Conservation (phyloP, 1,284 basidiomycete species). For the Mycosarcoma maydis region DNA sequence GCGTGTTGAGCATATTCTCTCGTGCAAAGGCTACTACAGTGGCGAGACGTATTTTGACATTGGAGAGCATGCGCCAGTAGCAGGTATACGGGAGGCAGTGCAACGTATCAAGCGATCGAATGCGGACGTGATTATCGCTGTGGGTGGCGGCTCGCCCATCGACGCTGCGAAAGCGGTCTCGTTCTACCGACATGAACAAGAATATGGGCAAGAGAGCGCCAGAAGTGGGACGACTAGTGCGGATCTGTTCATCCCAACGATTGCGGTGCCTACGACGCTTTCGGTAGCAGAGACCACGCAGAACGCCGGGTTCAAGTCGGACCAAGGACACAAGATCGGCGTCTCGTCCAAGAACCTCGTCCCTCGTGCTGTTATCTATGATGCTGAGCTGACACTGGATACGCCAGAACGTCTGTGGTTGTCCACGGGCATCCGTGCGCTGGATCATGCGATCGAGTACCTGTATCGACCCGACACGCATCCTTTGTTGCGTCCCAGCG, state of each 20-base stretch:
- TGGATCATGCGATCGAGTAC: constrained; percentile 81
- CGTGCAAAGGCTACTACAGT: constrained; percentile 25
- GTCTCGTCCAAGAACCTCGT: constrained; percentile 69
- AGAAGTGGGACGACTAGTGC: constrained; percentile 13
- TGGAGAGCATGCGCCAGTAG: constrained; percentile 79
- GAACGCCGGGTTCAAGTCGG: constrained; percentile 79
- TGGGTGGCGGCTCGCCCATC: constrained; percentile 82
- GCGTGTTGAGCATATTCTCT: constrained; percentile 27
- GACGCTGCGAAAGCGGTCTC: constrained; percentile 72
- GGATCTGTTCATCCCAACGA: constrained; percentile 66
- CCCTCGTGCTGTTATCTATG: constrained; percentile 74
- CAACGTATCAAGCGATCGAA: constrained; percentile 72
- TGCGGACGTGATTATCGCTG: constrained; percentile 73
- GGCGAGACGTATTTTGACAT: constrained; percentile 76
- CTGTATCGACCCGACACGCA: constrained; percentile 75
- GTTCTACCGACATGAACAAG: constrained; percentile 37
- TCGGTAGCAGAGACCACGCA: constrained; percentile 77
- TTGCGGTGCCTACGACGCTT: constrained; percentile 82
- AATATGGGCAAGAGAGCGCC: constrained; percentile 28
- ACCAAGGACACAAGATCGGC: constrained; percentile 75
- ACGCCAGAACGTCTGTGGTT: constrained; percentile 83
- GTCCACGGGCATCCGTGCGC: constrained; percentile 72
- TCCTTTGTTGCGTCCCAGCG: constrained; percentile 70
- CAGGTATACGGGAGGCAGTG: constrained; percentile 73
- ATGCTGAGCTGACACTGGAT: constrained; percentile 77